Evolutionary conservation across 768 basidiomycete species (phyloP), one percentile per base, ranked within the genome.

Genomic region (Omphalotus guepiniiformis): DNA sequence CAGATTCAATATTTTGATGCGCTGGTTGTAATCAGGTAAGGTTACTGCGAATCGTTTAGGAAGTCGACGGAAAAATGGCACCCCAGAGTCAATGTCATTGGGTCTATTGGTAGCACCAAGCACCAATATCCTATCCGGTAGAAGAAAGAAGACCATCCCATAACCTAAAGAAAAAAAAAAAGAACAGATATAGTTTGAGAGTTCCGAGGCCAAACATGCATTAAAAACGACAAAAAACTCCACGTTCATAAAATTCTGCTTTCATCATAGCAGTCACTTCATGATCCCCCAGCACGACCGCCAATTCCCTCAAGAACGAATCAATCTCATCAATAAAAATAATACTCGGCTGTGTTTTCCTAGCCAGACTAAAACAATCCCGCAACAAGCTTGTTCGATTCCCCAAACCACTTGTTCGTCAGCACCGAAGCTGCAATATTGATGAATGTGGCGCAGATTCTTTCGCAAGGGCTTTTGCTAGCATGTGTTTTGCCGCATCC

Each of bases 261-360:
- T 97, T 96, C 80, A 97, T 94, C 93, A 97, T 97, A 4, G 86
- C 93, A 28, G 93, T 98, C 42, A 93, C 95, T 58, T 99, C 96
- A 62, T 99, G 96, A 59, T 98, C 95, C 8, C 85, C 84, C n/a
- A n/a, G n/a, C n/a, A n/a, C n/a, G 47, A 81, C 79, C 22, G 83
- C 82, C 51, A 96, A 75, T 62, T 95, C 90, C 46, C 94, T 75
- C 63, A 99, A 68, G 65, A 99, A 92, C 1, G 89, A 91, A 59
- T 99, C 95, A 55, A 99, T 97, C 67, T 98, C 96, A 62, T 99
- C 95, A 59, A 98, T 96, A 66, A 99, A 99, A 55, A 99, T 94
- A 61, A 99, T 98, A 49, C 85, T 79, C 0, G 96, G 96, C 58
- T 97, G 92, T 2, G 89, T 80, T 68, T 98, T 97, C 41, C 83